Percentiles rank a stretch among this genome's conserved stretches.
Conservation (phyloP, 495 filamentous ascomycete species). For the Mycothermus thermophilus region DNA sequence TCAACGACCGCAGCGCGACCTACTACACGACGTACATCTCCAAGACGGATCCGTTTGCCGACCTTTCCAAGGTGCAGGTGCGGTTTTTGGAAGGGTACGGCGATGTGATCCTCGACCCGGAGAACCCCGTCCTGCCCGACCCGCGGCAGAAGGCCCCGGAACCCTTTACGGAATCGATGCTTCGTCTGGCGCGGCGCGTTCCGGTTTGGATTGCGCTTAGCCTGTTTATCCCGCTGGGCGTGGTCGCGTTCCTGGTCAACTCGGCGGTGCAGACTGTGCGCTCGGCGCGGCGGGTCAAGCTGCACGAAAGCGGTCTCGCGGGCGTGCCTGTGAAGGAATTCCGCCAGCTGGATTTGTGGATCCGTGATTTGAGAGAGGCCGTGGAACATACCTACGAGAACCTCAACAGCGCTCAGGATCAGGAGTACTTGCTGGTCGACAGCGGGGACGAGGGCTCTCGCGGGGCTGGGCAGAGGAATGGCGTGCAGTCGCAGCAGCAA, state of each 20-base stretch:
- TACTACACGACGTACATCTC: conserved; percentile 74
- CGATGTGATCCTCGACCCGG: conserved; percentile 58
- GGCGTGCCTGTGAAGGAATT: conserved; percentile 51
- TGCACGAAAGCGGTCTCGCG: conserved; percentile 59
- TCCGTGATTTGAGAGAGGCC: conserved; percentile 53
- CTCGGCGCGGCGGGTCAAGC: conserved; percentile 55
- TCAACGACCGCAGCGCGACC: conserved; percentile 66
- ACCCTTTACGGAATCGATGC: conserved; percentile 15
- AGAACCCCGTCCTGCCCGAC: conserved; percentile 41
- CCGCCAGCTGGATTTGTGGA: conserved; percentile 58
- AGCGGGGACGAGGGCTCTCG: conserved; percentile 4
- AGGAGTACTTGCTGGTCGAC: conserved; percentile 43
- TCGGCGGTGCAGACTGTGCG: conserved; percentile 57
- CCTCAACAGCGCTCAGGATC: conserved; percentile 45
- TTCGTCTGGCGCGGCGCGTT: conserved; percentile 24
- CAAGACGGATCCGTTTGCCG: conserved; percentile 57
- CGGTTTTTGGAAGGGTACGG: conserved; percentile 65
- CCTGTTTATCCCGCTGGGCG: conserved; percentile 53
- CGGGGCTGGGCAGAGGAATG: no score
- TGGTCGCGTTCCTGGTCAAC: conserved; percentile 59
- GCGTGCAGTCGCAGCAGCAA: no score
- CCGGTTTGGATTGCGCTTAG: conserved; percentile 49
- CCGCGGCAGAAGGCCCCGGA: conserved; percentile 15
- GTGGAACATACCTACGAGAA: conserved; percentile 65
- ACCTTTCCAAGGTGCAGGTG: conserved; percentile 48